Base-by-base conservation (phyloP, 805 yeast genomes). In the Sugiyamaella smithiae region DNA sequence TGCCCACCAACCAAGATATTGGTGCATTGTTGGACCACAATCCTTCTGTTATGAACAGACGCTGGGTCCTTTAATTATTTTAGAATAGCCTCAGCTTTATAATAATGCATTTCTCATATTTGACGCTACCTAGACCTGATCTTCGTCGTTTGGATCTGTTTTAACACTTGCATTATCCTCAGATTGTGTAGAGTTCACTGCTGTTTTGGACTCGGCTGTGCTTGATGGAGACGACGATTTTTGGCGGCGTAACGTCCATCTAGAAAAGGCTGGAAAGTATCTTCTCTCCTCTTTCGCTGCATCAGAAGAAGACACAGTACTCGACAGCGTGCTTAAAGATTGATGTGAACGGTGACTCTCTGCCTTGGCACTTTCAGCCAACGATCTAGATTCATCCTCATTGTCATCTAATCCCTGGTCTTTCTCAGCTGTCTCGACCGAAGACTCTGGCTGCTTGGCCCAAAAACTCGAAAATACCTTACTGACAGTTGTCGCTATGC, bases 1-100 rank as follows among this genome's bases (percentile, higher is more conserved):
- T 76, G 14, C 80, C 81, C 1, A 63, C 77, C 3, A 67, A 72
- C 31, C 67, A 69, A 36, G 75, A 71, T 52, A 71, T 75, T 52
- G 78, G 78, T 32, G 82, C 81, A 5, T 67, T 77, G 63, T 65
- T 55, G 8, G 60, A 54, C 28, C 55, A 53, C 41, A 38, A 54
- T 8, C 33, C 53, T 3, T 29, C 41, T 25, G 35, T 46, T 16
- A 24, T 47, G 43, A 46, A 16, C 24, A 26, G 48, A 7, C 25
- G 38, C 8, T 45, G 48, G 48, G 43, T 38, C 12, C 20, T 45
- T 14, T 45, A 26, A 28, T 12, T 26, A 26, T 26, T 26, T 26
- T 26, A 26, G 29, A n/a, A n/a, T n/a, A n/a, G n/a, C n/a, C n/a
- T n/a, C n/a, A n/a, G n/a, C n/a, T 24, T 35, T 35, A 19, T 12